phyloP scores from a whole-genome alignment of 1,284 basidiomycete genomes.

The Tilletia setariae region DNA sequence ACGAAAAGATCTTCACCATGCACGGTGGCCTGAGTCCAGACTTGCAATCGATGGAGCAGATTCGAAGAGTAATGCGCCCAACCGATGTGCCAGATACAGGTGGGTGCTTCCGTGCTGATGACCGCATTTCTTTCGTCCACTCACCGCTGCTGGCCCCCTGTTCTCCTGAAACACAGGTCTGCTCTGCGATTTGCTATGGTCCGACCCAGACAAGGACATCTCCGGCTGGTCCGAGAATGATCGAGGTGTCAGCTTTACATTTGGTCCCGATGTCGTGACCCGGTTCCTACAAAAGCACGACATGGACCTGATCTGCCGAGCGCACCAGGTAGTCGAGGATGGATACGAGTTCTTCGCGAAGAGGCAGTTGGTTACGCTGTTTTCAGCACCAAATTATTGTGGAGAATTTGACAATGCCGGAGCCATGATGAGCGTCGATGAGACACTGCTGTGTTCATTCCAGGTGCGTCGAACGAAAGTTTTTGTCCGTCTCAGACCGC shows the following conservation, averaged over 20 bases:
- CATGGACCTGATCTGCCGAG: slow-evolving; percentile 98
- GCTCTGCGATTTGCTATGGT: slow-evolving; percentile 95
- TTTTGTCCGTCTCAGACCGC: background rate
- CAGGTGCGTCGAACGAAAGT: slow-evolving; percentile 62
- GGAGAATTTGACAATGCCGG: slow-evolving; percentile 98
- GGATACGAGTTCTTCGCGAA: slow-evolving; percentile 99
- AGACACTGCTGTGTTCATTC: slow-evolving; percentile 96
- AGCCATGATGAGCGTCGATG: slow-evolving; percentile 99
- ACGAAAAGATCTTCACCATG: slow-evolving; percentile 90
- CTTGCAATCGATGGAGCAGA: slow-evolving; percentile 99
- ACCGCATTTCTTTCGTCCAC: background rate
- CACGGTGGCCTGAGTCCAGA: slow-evolving; percentile 90
- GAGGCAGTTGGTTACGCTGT: slow-evolving; percentile 91
- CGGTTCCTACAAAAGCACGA: slow-evolving; percentile 96
- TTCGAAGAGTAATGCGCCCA: slow-evolving; percentile 96
- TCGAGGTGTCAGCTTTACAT: slow-evolving; percentile 96
- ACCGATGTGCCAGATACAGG: slow-evolving; percentile 99
- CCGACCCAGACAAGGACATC: slow-evolving; percentile 98
- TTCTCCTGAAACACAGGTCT: slow-evolving; percentile 61
- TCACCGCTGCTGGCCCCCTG: background rate
- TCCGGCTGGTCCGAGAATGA: slow-evolving; percentile 99
- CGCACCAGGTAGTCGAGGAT: slow-evolving; percentile 98
- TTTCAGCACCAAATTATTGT: slow-evolving; percentile 97
- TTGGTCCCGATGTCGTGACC: slow-evolving; percentile 95
- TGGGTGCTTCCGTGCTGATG: slow-evolving; percentile 55